Evolutionary conservation across 176 grass and related monocot genomes (phyloP).

Genomic region (Triticum aestivum): DNA sequence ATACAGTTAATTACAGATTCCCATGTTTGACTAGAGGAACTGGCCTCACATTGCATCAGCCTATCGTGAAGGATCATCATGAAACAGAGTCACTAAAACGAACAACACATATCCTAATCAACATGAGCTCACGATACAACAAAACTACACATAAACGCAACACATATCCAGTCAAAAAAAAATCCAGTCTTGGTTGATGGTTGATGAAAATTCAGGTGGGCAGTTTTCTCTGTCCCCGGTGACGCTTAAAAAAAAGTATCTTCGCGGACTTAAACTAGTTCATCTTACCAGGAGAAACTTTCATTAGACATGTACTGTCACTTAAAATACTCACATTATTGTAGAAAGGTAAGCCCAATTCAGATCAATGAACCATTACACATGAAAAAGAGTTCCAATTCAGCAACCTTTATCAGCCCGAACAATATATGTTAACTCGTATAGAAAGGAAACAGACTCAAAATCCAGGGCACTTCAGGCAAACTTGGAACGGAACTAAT

Average conservation of each 20-base stretch:
- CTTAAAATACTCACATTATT: neutral
- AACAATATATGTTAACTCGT: neutral
- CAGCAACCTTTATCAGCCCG: too few relatives aligned
- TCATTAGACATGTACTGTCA: neutral
- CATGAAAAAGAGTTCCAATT: too few relatives aligned
- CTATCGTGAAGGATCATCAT: neutral
- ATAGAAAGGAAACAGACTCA: neutral
- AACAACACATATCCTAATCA: neutral
- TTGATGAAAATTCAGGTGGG: too few relatives aligned
- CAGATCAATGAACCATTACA: too few relatives aligned
- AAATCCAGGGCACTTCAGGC: neutral
- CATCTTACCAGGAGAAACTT: neutral
- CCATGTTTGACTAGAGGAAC: neutral
- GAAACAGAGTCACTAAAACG: neutral
- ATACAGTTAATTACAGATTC: neutral
- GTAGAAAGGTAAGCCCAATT: neutral
- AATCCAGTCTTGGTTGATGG: too few relatives aligned
- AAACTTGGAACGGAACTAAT: neutral
- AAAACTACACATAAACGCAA: neutral
- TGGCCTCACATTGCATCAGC: neutral
- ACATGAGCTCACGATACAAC: neutral
- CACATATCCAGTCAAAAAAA: too few relatives aligned
- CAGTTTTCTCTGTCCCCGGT: too few relatives aligned
- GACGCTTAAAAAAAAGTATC: neutral
- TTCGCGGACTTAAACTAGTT: neutral